Base-by-base conservation (phyloP, 1,284 basidiomycete genomes). In the Peniophora sp. region DNA sequence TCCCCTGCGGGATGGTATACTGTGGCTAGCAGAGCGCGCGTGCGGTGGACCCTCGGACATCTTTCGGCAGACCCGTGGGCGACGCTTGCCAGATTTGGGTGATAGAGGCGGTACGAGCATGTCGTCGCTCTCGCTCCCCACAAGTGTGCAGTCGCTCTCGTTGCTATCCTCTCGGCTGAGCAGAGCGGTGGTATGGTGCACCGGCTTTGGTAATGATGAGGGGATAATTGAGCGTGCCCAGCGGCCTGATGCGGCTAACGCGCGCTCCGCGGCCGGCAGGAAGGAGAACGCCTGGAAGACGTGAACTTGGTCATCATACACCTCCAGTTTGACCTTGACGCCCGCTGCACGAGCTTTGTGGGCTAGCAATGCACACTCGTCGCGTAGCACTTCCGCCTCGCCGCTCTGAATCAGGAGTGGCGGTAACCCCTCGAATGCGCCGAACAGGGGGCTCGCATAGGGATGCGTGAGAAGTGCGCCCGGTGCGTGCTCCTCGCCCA, bases 401-500 rank as follows among this genome's bases (percentile, higher is more conserved):
- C 96, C 96, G 1, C 85, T 85, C 67, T 98, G 95, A 42, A 99
- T 89, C 20, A 98, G 76, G 61, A 98, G 68, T 0, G 96, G 96
- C 9, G 96, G 96, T 11, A 99, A 70, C 8, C 86, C 88, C 24
- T 75, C 74, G 59, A 97, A 85, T 62, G 95, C 83, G 15, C 96
- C 96, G 60, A 98, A 99, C n/a, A 99, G 71, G 0, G 95, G 94
- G 56, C 90, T 92, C 5, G 89, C 96, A 62, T 99, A 99, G 2
- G 96, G 96, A 65, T 99, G 95, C 0, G 94, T 97, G 48, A 97
- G 71, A 62, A 97, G 52, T 80, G 74, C 61, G 88, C 80, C 60
- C 12, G 27, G 27, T 8, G 94, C 84, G 35, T 85, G 76, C 36
- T 90, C 87, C 8, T 17, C 37, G 11, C 96, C 96, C 3, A 99